Conservation (phyloP, 768 basidiomycete species). For the Psilocybe sp. region DNA sequence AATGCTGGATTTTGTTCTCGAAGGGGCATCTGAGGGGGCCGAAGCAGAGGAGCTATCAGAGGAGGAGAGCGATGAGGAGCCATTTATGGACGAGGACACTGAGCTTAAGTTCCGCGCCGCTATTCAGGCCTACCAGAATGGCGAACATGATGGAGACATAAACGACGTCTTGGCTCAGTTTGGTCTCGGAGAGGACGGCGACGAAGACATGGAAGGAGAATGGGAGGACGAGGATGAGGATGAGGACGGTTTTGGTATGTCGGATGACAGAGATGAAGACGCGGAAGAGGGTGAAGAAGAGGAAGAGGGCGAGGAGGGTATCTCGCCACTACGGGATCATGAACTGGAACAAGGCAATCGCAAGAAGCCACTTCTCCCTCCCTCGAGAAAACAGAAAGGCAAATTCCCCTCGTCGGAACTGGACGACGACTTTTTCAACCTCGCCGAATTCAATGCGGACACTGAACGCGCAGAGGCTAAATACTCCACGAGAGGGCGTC, state of each 20-base stretch:
- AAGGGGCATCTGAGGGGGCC: conserved; percentile 39
- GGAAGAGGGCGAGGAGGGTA: conserved; percentile 3
- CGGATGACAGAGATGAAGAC: neutral
- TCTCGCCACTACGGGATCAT: conserved; percentile 16
- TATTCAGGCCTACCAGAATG: conserved; percentile 28
- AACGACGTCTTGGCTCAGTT: conserved; percentile 27
- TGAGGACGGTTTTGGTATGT: conserved; percentile 19
- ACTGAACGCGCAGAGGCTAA: conserved; percentile 75
- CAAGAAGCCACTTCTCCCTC: conserved; percentile 25
- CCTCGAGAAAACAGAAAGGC: conserved; percentile 24
- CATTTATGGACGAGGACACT: conserved; percentile 21
- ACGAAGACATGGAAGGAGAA: conserved; percentile 22
- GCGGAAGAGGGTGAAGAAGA: conserved; percentile 1
- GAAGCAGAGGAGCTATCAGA: conserved; percentile 23
- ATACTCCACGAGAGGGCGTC: conserved; percentile 55
- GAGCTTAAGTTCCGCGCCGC: conserved; percentile 31
- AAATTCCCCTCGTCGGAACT: conserved; percentile 37
- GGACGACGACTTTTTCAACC: conserved; percentile 89
- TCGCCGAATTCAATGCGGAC: conserved; percentile 84
- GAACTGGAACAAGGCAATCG: conserved; percentile 22
- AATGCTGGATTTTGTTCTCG: conserved; percentile 63
- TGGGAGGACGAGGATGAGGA: conserved; percentile 24
- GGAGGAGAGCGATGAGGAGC: conserved; percentile 41
- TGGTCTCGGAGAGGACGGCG: conserved; percentile 26
- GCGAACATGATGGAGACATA: conserved; percentile 28